A percentile compares a stretch with the other conserved stretches of the same genome.
Evolutionary conservation across 2,329 filamentous ascomycete species (phyloP).

Genomic region (Trichoderma sp.): DNA sequence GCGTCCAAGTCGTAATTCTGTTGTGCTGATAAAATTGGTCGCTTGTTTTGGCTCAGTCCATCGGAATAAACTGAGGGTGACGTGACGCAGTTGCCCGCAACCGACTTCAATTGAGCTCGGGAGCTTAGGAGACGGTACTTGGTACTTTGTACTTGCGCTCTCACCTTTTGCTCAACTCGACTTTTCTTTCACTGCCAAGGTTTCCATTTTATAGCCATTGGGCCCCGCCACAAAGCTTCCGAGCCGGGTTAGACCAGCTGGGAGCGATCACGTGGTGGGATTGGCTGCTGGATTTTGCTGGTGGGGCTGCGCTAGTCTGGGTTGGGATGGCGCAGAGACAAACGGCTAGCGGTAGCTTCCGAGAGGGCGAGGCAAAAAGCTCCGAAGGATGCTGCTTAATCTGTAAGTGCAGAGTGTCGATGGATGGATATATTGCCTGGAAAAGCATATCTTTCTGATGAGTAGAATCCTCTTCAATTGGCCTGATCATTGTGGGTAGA

Average conservation of each 20-base stretch:
- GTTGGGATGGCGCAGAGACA: background rate
- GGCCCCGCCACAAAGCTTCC: constrained; percentile 3
- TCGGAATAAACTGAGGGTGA: constrained; percentile 17
- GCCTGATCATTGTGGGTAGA: background rate
- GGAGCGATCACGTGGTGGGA: constrained; percentile 7
- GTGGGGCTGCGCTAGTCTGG: background rate
- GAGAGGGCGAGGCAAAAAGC: background rate
- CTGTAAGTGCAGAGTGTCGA: background rate
- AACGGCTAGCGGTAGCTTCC: background rate
- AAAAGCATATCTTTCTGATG: background rate
- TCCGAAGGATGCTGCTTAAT: background rate
- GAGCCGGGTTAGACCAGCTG: background rate
- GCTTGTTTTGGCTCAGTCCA: constrained; percentile 6
- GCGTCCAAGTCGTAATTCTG: background rate
- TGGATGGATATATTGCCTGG: background rate
- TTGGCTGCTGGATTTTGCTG: background rate
- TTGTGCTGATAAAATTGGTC: background rate
- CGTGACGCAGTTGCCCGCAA: constrained; percentile 31
- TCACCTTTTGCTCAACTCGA: background rate
- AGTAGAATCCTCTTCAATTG: accelerated
- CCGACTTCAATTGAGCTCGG: constrained; percentile 24
- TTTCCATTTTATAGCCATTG: background rate
- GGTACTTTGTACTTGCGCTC: background rate
- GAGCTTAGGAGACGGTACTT: background rate
- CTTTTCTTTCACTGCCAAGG: background rate